These are phyloP conservation scores for Stemphylium vesicarium DNA, from an alignment of 2,329 filamentous ascomycete species.

Conservation along the genomic window DNA sequence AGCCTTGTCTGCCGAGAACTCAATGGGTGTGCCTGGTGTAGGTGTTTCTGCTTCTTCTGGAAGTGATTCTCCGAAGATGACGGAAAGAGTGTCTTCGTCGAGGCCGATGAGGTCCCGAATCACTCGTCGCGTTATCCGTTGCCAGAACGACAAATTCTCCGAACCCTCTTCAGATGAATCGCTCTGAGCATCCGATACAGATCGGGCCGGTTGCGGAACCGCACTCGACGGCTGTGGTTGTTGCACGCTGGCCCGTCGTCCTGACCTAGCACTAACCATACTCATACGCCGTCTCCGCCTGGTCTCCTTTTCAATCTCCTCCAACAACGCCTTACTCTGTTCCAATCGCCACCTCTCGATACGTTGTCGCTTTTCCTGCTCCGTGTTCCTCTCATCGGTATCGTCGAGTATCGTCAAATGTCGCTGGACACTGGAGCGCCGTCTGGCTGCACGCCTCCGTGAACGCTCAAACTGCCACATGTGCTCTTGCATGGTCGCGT, in stretches of 20 bases:
- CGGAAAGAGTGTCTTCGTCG: slow-evolving; percentile 81
- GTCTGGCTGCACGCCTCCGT: slow-evolving; percentile 56
- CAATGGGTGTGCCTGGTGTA: slow-evolving; percentile 27
- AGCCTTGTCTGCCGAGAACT: slow-evolving; percentile 25
- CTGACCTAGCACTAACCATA: slow-evolving; percentile 56
- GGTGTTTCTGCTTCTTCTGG: slow-evolving; percentile 52
- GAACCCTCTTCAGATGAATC: slow-evolving; percentile 50
- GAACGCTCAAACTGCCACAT: slow-evolving; percentile 88
- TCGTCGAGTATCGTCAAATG: slow-evolving; percentile 63
- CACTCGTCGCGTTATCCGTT: slow-evolving; percentile 80
- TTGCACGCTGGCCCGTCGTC: slow-evolving; percentile 32
- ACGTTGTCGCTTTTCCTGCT: slow-evolving; percentile 75
- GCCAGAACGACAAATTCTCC: slow-evolving; percentile 74
- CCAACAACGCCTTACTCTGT: slow-evolving; percentile 82
- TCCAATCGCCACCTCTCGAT: slow-evolving; percentile 94
- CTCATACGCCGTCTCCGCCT: slow-evolving; percentile 69
- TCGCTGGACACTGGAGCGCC: slow-evolving; percentile 64
- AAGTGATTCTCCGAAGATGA: slow-evolving; percentile 84
- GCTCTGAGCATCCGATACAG: slow-evolving; percentile 39
- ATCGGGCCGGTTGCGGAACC: slow-evolving; percentile 18
- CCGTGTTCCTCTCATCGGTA: slow-evolving; percentile 61
- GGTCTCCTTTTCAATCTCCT: slow-evolving; percentile 89
- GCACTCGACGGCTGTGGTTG: slow-evolving; percentile 16
- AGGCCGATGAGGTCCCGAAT: slow-evolving; percentile 91
- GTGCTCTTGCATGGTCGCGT: slow-evolving; percentile 74